Base-by-base conservation (phyloP, 805 yeast genomes). In the Metschnikowia gelsemii region DNA sequence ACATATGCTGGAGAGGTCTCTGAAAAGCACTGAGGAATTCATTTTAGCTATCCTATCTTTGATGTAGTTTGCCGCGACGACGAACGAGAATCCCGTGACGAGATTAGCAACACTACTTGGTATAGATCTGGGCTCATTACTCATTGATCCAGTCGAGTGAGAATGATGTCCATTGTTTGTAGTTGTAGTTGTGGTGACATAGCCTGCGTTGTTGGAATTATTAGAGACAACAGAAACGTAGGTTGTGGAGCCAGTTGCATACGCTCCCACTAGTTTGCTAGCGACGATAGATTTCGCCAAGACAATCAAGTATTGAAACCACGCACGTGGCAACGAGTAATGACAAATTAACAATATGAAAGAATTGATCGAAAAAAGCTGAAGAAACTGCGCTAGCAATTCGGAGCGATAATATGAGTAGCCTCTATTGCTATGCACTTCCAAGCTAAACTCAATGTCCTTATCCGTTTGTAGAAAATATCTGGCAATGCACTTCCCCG, bases 201-300 rank as follows among this genome's bases (percentile, higher is more conserved):
- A 24, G 5, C 45, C 35, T 2, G 45, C 27, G 14, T 42, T 24
- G 23, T 37, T 32, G 17, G 50, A 16, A 21, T 39, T 40, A 26
- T 31, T 46, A 4, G 53, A 44, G 2, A 50, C 52, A 12, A 56
- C 54, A 8, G 58, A 43, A 13, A 55, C 52, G 35, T 52, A 52
- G 14, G 61, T 54, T 25, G 58, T 56, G 37, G 57, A 54, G 32
- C 57, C 57, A 9, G 58, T 51, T 12, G 59, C 43, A 16, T 56
- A 43, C 11, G 61, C 49, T 17, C 67, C 68, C 19, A 62, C 57
- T 25, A 63, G 47, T 23, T 60, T 58, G 24, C 59, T 54, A 3
- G 68, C 59, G 11, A 63, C 45, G n/a, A 63, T 59, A 14, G 63
- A 55, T 33, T 61, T 59, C 19, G 67, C 62, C 38, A 63, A 49